These are phyloP conservation scores for Polygonum maritimum DNA, from an alignment of 148 eudicot genomes.

Conservation along the genomic window DNA sequence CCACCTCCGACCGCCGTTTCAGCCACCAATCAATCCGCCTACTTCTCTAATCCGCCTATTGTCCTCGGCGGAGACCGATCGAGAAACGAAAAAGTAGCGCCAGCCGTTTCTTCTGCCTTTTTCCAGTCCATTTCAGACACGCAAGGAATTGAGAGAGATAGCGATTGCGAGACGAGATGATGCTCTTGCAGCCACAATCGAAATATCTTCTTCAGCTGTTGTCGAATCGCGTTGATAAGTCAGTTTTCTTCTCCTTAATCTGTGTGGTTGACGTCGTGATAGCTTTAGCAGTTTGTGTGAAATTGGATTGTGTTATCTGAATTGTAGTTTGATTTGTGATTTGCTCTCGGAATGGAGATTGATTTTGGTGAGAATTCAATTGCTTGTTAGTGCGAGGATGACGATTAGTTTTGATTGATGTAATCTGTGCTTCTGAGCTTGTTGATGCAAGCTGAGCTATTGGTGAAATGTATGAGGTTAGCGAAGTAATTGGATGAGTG, in stretches of 20 bases:
- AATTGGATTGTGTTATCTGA: background rate
- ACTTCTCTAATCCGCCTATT: background rate
- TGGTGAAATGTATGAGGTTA: background rate
- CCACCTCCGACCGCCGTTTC: background rate
- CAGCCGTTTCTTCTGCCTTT: background rate
- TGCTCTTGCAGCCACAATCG: slow-evolving; percentile 69
- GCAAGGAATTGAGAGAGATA: slow-evolving; percentile 6
- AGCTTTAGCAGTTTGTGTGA: background rate
- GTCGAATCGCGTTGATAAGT: slow-evolving; percentile 62
- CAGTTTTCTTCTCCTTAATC: slow-evolving; percentile 9
- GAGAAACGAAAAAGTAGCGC: background rate
- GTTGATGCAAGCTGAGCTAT: background rate
- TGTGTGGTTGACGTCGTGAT: background rate
- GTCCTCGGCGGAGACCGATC: background rate
- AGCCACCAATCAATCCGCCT: background rate
- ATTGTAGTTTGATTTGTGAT: background rate
- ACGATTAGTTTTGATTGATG: background rate
- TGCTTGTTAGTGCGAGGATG: background rate
- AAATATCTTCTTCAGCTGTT: slow-evolving; percentile 76
- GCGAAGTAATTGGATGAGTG: background rate
- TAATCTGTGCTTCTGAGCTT: background rate
- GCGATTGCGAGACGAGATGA: slow-evolving; percentile 26
- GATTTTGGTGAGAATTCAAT: background rate
- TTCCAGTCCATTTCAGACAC: background rate
- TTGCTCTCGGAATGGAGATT: background rate